Base-by-base conservation (phyloP, 805 yeast genomes). In the Metschnikowia picachoensis region DNA sequence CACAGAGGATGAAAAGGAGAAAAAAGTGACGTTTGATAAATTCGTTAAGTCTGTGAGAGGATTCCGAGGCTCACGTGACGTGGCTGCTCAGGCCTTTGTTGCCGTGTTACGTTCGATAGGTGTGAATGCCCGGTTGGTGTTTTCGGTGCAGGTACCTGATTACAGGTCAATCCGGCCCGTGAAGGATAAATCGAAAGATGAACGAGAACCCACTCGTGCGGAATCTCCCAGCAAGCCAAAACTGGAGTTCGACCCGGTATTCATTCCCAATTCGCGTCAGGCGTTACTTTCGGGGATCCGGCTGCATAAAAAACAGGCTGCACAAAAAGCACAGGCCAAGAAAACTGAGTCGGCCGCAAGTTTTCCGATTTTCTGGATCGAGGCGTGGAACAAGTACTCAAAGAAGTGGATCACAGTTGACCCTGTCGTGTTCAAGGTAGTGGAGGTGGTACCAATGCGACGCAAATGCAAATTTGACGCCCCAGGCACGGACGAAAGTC, bases 71-170 rank as follows among this genome's bases (percentile, higher is more conserved):
- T 79, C 88, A 2, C 64, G 86, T 30, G 97, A 92, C 60, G 47
- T 87, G 7, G 85, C 85, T 0, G 90, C 94, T 0, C 96, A 88
- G 58, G 97, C 96, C 0, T 91, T 88, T 67, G 88, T 89, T 13
- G 80, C 87, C 0, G 57, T 92, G 1, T 61, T 89, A 37, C 67
- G 98, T 51, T 73, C 94, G 1, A 64, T 86, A 11, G 86, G 85
- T 1, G 67, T 94, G 11, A 76, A 81, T 35, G 82, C 92, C 0
- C 70, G 99, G 37, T 65, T 94, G 27, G 82, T 90, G 0, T 83
- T 84, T 56, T 91, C 97, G 0, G 59, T 91, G 30, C 99, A 94
- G 60, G 94, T 97, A 0, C 91, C 97, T 0, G 97, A 94, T 60
- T 87, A 41, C 39, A 37, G 56, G 9, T 55, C 59, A 1, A 32